These are phyloP conservation scores for Corchorus capsularis DNA, from an alignment of 345 rosid species.

Conservation along the genomic window DNA sequence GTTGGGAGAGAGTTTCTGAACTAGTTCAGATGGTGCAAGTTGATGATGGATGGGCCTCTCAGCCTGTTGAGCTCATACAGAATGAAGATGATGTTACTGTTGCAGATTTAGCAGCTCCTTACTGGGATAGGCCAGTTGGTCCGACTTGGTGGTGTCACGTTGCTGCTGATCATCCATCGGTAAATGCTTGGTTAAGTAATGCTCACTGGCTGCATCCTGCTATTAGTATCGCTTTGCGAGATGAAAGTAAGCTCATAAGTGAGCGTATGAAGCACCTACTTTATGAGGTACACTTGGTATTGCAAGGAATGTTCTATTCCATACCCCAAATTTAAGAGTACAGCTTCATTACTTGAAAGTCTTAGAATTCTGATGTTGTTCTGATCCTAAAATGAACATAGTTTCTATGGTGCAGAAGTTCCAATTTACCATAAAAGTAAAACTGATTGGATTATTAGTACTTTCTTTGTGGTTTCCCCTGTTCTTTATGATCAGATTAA, in stretches of 20 bases:
- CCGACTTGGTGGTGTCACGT: slow-evolving; percentile 79
- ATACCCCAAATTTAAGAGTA: not conserved
- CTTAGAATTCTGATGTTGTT: not conserved
- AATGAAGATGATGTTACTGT: slow-evolving; percentile 47
- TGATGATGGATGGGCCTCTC: slow-evolving; percentile 39
- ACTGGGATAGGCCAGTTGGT: slow-evolving; percentile 57
- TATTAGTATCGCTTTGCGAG: slow-evolving; percentile 47
- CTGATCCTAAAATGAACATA: not conserved
- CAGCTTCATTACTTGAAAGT: not conserved
- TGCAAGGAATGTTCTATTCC: not conserved
- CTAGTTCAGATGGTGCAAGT: slow-evolving; percentile 50
- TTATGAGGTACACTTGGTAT: slow-evolving; percentile 49
- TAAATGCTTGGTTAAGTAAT: slow-evolving; percentile 48
- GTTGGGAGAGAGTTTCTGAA: slow-evolving; percentile 57
- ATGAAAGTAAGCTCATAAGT: slow-evolving; percentile 60
- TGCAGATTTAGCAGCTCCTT: slow-evolving; percentile 60
- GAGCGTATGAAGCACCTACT: slow-evolving; percentile 68
- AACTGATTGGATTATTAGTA: not conserved
- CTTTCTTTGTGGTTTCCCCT: not conserved
- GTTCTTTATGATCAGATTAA: not conserved
- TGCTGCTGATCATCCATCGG: slow-evolving; percentile 43
- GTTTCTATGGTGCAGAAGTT: not conserved
- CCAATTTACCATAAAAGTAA: not conserved
- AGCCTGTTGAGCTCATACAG: slow-evolving; percentile 26
- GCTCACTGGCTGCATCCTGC: slow-evolving; percentile 70